phyloP scores from a whole-genome alignment of 2,329 filamentous ascomycete species.

The Amesomyces nigricolor region DNA sequence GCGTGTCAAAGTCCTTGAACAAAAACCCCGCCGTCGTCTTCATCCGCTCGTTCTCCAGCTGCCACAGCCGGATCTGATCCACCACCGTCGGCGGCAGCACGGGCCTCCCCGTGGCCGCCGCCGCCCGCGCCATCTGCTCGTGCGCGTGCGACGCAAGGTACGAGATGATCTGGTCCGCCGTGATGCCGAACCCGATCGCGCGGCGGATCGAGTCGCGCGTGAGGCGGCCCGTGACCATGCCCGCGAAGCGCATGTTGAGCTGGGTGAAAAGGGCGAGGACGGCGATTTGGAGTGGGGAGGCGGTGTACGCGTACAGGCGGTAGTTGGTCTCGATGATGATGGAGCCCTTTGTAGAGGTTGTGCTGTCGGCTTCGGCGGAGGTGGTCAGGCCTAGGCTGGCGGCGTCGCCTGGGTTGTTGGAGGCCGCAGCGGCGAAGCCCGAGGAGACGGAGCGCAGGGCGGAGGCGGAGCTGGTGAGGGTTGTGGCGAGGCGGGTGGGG shows the following conservation, averaged over 20 bases:
- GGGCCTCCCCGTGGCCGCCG: constrained; percentile 53
- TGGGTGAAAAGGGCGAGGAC: constrained; percentile 86
- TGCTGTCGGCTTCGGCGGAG: constrained; percentile 33
- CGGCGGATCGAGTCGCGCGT: constrained; percentile 82
- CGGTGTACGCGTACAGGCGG: constrained; percentile 93
- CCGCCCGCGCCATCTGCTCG: constrained; percentile 77
- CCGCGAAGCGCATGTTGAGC: constrained; percentile 84
- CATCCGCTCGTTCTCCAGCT: constrained; percentile 94
- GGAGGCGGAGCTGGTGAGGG: constrained; percentile 70
- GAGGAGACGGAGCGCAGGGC: constrained; percentile 65
- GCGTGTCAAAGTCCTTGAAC: constrained; percentile 78
- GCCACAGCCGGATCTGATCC: constrained; percentile 96
- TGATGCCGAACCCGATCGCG: constrained; percentile 87
- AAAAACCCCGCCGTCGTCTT: constrained; percentile 76
- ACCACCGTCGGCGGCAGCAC: constrained; percentile 91
- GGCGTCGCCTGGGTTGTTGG: constrained; percentile 37
- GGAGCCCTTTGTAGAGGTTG: constrained; percentile 58
- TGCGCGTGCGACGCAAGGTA: constrained; percentile 92
- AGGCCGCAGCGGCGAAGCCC: constrained; percentile 61
- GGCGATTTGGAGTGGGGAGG: constrained; percentile 87
- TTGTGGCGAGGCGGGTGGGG: constrained; percentile 89
- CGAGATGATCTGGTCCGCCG: constrained; percentile 87
- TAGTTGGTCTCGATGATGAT: constrained; percentile 98
- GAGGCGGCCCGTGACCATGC: constrained; percentile 87
- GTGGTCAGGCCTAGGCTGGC: constrained; percentile 42